Percentiles rank a stretch among this genome's conserved stretches.
phyloP scores from a whole-genome alignment of 352 stramenopile genomes.

The Phytophthora macrochlamydospora region DNA sequence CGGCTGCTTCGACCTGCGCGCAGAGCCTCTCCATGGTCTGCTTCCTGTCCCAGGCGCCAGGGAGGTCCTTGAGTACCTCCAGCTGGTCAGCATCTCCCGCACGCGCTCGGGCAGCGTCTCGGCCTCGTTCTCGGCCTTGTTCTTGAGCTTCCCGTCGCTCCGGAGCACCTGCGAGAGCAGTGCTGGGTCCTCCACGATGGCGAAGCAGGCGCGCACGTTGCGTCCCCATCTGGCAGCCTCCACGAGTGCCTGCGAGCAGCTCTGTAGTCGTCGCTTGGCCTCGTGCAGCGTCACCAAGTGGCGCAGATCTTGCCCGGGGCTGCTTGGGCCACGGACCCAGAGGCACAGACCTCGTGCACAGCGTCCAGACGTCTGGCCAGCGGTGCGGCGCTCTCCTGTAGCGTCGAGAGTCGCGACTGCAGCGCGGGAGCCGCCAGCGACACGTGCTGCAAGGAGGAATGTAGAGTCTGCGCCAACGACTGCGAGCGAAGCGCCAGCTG shows the following conservation, averaged over 20 bases:
- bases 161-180: constrained; percentile 21
- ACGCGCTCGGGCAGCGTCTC: constrained; percentile 53
- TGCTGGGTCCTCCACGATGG: constrained; percentile 47
- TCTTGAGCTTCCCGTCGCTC: constrained; percentile 6
- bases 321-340: constrained; percentile 2
- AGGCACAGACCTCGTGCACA: constrained; percentile 36
- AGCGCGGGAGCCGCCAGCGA: constrained; percentile 50
- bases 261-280: constrained; percentile 63
- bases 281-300: constrained; percentile 74
- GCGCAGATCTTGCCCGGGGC: constrained; percentile 38
- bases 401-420: constrained; percentile 54
- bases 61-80: constrained; percentile 64
- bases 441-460: constrained; percentile 67
- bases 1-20: constrained; percentile 54
- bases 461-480: constrained; percentile 57
- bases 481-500: constrained; percentile 70
- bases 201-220: constrained; percentile 62
- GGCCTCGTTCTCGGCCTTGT: constrained; percentile 2
- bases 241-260: constrained; percentile 71
- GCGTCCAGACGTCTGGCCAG: constrained; percentile 50
- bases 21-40: constrained; percentile 61
- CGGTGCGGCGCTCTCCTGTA: constrained; percentile 50
- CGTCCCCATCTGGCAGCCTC: constrained; percentile 70
- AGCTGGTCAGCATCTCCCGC: constrained; percentile 69
- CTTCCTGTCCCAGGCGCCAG: constrained; percentile 56